Evolutionary conservation across 2,329 filamentous ascomycete species (phyloP), one percentile per base, ranked within the genome.

Genomic region (Drechslerella stenobrocha): DNA sequence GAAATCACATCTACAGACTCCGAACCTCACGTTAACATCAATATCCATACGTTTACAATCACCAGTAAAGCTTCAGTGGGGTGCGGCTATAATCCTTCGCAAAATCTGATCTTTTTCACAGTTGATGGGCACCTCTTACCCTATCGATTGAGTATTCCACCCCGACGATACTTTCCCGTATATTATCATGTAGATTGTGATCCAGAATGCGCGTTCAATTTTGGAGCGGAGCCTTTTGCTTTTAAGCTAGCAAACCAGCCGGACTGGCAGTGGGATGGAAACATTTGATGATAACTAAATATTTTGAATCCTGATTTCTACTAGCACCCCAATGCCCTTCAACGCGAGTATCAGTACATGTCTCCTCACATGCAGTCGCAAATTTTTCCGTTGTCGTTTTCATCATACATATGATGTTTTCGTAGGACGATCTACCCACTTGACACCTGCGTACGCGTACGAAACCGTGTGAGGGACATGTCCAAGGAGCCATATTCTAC

Each of bases 81-180:
- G 15, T 56, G 51, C 15, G 59, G 51, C 3, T 22, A 45, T 2
- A 64, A 64, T 20, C 44, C 50, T 1, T 40, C 55, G 22, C 15
- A 56, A 7, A 32, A 30, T 7, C 42, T 13, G 11, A 20, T 56
- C 11, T 64, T 64, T 26, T 64, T 56, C 22, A 56, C 59, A 2
- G 20, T 56, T 5, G 35, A 64, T 18, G 59, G 59, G 1, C 28
- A 52, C 8, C 24, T 64, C 7, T 0, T 64, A 2, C 44, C 44
- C 11, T 23, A 20, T 2, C 22, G 15, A 3, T 35, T 20, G 6
- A 13, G 13, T 24, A 20, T 47, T 24, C 15, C 18, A n/a, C 18
- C 42, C 2, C 34, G 24, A 20, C 26, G 42, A 6, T 57, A 48
- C 28, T 57, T 57, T 20, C 52, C 52, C 46, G 2, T 23, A n/a